phyloP scores from a whole-genome alignment of 345 rosid species.

The Cardamine occulta region DNA sequence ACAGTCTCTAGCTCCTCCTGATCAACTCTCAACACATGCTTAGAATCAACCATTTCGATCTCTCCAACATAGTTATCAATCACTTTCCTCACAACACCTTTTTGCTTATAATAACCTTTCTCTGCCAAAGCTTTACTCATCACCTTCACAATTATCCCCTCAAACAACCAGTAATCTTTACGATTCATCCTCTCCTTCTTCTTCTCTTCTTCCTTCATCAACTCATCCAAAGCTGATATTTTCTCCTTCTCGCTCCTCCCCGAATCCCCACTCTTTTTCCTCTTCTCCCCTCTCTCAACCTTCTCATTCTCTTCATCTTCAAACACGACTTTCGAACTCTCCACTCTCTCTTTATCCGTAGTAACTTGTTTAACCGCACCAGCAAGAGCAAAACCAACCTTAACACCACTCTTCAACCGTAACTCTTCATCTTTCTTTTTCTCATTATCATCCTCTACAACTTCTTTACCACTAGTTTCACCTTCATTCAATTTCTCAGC shows the following conservation, averaged over 20 bases:
- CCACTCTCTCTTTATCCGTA: conserved; percentile 55
- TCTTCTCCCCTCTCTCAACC: conserved; percentile 43
- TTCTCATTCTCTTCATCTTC: conserved; percentile 56
- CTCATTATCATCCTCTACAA: conserved; percentile 26
- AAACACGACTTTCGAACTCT: conserved; percentile 58
- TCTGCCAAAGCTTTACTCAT: conserved; percentile 80
- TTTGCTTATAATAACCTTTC: conserved; percentile 90
- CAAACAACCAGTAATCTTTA: conserved; percentile 89
- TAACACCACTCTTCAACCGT: conserved; percentile 61
- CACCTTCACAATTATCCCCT: conserved; percentile 85
- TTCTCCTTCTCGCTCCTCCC: conserved; percentile 46
- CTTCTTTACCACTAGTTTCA: conserved; percentile 32
- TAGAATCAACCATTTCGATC: conserved; percentile 79
- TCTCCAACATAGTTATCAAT: conserved; percentile 88
- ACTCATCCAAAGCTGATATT: conserved; percentile 74
- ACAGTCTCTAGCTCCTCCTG: conserved; percentile 98
- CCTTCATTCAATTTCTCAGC: conserved; percentile 50
- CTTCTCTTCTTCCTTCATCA: conserved; percentile 93
- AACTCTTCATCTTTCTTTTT: conserved; percentile 45
- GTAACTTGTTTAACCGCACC: conserved; percentile 32
- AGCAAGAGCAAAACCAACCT: conserved; percentile 79
- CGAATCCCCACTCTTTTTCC: conserved; percentile 39
- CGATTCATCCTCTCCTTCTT: conserved; percentile 77
- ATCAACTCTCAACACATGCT: conserved; percentile 83
- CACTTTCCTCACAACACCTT: conserved; percentile 82